Evolutionary conservation across 2,329 filamentous ascomycete genomes (phyloP), one percentile per base, ranked within the genome.

Genomic region (Curvularia sp.): DNA sequence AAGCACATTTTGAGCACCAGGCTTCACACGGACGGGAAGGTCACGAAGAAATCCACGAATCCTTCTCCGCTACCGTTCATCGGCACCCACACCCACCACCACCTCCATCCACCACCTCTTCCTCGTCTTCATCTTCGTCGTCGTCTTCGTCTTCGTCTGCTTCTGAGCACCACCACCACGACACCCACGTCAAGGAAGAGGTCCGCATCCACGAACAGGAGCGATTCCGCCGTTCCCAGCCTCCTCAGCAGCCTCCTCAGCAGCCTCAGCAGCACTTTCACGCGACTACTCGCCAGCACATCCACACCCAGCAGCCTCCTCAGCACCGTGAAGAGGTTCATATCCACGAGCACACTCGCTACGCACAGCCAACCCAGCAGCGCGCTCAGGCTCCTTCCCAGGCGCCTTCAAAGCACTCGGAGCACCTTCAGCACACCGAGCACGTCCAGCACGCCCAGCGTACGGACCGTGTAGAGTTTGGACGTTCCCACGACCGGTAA

Each of bases 11-110:
- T 82, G 84, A 88, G 83, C 84, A 85, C 84, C 83, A 80, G 75
- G 77, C 88, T 83, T 85, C 89, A 84, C 88, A 88, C 89, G 93
- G 93, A 96, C 93, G 92, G 93, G 93, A 96, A 93, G 92, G 91
- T 92, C 88, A 91, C 86, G 84, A 88, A 86, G 92, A 89, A 90
- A 89, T 88, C 83, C 83, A 86, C 84, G 67, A 74, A 73, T 73
- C 75, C 73, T 75, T 77, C 73, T 71, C 74, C 61, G 72, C 72
- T 60, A 70, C 87, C 88, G 83, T 88, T 67, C 67, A 52, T 31
- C 49, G 39, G 13, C 49, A 68, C 49, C 52, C 51, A 31, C 64
- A 68, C 49, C 52, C 51, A 38, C 64, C 61, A 47, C 51, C 55
- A 31, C 44, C 55, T 33, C 53, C 55, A 31, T 41, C 50, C 35